Base-by-base conservation (phyloP, 169 alveolate species). In the Theileria parva region DNA sequence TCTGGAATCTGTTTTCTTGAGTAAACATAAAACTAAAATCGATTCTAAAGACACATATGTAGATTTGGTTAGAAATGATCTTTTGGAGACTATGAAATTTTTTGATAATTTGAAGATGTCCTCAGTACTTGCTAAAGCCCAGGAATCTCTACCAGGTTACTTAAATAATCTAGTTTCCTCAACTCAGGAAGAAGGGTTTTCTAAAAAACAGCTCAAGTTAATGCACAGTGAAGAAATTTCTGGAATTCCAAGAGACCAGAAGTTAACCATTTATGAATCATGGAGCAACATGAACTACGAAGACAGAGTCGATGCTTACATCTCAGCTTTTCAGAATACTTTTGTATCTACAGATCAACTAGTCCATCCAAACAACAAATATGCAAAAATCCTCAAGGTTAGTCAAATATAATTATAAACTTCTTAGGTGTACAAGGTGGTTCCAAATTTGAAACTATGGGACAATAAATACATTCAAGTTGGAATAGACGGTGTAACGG, bases 381-480 rank as follows among this genome's bases (percentile, higher is more conserved):
- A 50, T 67, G 79, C 80, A 23, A 85, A 85, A 78, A 60, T 59
- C 55, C 79, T 74, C 28, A 85, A 74, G 83, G 89, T 83, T 39
- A 17, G 88, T 9, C 32, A 1, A 63, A 23, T 28, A 27, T 23
- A 63, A 63, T 17, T 51, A 32, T 17, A 55, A 51, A 34, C 15
- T 25, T 12, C 64, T 17, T 66, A 81, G 88, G 57, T 34, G 53
- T 85, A 78, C 69, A 78, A 77, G 61, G 75, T 85, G 23, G 53
- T 77, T 65, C 91, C 91, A 2, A 79, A 85, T 50, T 51, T 77
- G 19, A 69, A 69, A 48, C 79, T 71, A 34, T 78, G 87, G 91
- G 48, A 85, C 64, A 85, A 85, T 19, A 74, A 77, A 25, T 85
- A 85, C 74, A 70, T 85, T 6, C 91, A 85, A 59, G 87, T 77